Percentiles rank a stretch among this genome's conserved stretches.
Conservation (phyloP, 345 rosid species). For the Pugionium dolabratum region DNA sequence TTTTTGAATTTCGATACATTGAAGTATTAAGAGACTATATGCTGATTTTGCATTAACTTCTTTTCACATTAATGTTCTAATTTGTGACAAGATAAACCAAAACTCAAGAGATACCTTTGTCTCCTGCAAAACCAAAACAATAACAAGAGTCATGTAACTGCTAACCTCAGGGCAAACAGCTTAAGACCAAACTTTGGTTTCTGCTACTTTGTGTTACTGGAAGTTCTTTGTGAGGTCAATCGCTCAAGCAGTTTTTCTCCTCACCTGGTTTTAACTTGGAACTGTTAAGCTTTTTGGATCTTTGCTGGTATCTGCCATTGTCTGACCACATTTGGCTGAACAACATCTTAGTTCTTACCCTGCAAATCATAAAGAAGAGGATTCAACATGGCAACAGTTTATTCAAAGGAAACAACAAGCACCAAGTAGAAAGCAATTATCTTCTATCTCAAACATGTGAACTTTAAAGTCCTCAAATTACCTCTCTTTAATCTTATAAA, state of each 20-base stretch:
- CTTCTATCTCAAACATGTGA: slow-evolving; percentile 2
- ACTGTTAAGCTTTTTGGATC: neutral
- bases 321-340: slow-evolving; percentile 12
- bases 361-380: slow-evolving; percentile 16
- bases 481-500: neutral
- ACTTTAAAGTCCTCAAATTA: slow-evolving; percentile 10
- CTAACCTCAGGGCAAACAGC: neutral
- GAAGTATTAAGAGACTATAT: neutral
- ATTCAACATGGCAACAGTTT: slow-evolving; percentile 1
- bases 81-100: neutral
- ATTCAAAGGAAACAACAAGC: neutral
- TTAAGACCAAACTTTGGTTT: neutral
- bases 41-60: neutral
- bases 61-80: neutral
- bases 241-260: neutral
- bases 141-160: neutral
- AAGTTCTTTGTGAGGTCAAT: neutral
- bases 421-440: slow-evolving; percentile 8
- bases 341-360: slow-evolving; percentile 3
- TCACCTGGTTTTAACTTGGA: slow-evolving; percentile 5
- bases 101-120: neutral
- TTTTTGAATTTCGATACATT: neutral
- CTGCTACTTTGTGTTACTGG: neutral
- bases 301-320: slow-evolving; percentile 13
- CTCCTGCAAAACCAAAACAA: neutral